Base-by-base conservation (phyloP, 345 rosid species). In the Erodium maritimum region DNA sequence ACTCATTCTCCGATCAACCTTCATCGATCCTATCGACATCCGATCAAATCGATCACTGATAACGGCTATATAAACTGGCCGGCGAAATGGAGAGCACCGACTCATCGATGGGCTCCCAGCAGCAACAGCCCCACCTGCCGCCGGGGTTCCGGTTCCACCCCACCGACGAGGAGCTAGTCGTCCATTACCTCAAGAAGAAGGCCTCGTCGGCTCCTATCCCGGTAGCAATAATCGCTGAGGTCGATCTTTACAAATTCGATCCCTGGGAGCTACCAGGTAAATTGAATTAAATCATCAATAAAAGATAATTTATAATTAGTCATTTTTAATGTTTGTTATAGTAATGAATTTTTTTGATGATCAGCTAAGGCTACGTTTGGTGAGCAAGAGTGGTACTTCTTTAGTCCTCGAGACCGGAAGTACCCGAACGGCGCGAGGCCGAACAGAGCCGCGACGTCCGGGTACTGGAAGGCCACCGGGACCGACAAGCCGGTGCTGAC, bases 401-500 rank as follows among this genome's bases (percentile, higher is more conserved):
- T 93, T 65, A 93, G 94, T 63, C 99, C 99, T 0, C 64, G 99
- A 52, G 99, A 93, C 65, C 68, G 96, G 67, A 93, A 93, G 73
- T 93, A 93, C 54, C 99, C 99, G 50, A 93, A 93, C 52, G 96
- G 99, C 23, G 96, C 91, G 18, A 73, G 99, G 73, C 99, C 99
- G 2, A 93, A 93, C 74, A 56, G 97, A 66, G 99, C 96, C 0
- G 97, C 99, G 0, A 90, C 96, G 14, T 90, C 99, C 0, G 99
- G 99, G 34, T 93, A 93, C 61, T 93, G 99, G 99, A 93, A 93
- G 77, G 99, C 99, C 0, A 93, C 99, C 0, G 99, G 99, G 33
- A 93, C 95, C 1, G 99, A 93, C 66, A 93, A 90, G 77, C 97
- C 99, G 22, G 86, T 93, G 12, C 48, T 89, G 53, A 73, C 83